Base-by-base conservation (phyloP, 2,329 filamentous ascomycete genomes). In the Epichloe glyceriae region DNA sequence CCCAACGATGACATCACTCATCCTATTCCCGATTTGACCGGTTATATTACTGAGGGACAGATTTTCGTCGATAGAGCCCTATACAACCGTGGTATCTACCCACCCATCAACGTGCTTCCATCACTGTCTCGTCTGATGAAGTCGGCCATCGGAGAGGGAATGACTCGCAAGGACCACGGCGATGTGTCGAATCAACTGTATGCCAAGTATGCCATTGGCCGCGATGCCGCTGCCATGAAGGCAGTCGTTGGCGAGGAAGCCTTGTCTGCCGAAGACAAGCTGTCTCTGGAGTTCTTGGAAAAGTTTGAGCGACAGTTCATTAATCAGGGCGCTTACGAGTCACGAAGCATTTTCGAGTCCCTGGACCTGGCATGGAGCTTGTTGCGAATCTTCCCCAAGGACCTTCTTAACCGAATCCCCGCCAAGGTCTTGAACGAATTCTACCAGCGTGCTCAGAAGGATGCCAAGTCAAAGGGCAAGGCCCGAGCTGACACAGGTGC, bases 1-100 rank as follows among this genome's bases (percentile, higher is more conserved):
- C 93, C 93, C 64, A 98, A 98, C 81, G 91, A 98, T 67, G 91
- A 98, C 72, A 98, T 98, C 66, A 98, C 93, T 42, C 93, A 98
- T 68, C 94, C 93, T 40, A 98, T 98, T 67, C 94, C 94, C 56
- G 93, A 98, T 76, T 76, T 98, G 74, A 98, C 93, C 56, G 93
- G 93, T 51, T 98, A 97, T 74, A 98, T 98, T 67, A 98, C 93
- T 19, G 93, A 98, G 73, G 94, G 93, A 41, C 93, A 98, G 71
- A 96, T 98, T 65, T 97, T 94, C 73, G 80, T 98, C 63, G 93
- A 98, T 70, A 88, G 91, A 73, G 83, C 86, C 64, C 77, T 98
- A 49, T 70, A 89, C 77, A 98, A 98, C 79, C 93, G 93, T 75
- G 91, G 90, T 72, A 84, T 98, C 73, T 96, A 95, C 76, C 93